A percentile compares a stretch with the other conserved stretches of the same genome.
phyloP scores from a whole-genome alignment of 306 rosid species.

The Morella rubra region DNA sequence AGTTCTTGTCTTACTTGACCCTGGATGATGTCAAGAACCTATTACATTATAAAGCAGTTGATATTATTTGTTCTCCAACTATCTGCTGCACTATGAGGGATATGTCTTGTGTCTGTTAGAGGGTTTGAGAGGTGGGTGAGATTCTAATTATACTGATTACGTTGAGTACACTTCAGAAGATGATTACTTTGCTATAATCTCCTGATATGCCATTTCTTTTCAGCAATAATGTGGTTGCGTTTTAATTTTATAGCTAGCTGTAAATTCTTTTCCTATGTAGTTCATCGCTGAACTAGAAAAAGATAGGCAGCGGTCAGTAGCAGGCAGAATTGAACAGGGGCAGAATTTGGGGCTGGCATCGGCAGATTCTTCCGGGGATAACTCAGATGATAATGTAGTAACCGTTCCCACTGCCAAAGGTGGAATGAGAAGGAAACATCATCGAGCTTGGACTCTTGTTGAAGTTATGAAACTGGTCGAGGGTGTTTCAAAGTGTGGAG shows the following conservation, averaged over 20 bases:
- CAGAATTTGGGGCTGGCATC: constrained; percentile 43
- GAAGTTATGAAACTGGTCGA: constrained; percentile 88
- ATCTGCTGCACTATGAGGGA: neutral
- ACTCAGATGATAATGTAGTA: constrained; percentile 47
- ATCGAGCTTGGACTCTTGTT: constrained; percentile 91
- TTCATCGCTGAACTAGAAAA: constrained; percentile 46
- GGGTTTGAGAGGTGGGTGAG: neutral
- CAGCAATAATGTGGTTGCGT: neutral
- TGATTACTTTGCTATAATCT: neutral
- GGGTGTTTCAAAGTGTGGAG: constrained; percentile 87
- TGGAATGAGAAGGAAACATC: constrained; percentile 93
- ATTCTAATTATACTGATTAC: neutral
- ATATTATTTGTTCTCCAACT: neutral
- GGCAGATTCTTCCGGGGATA: constrained; percentile 44
- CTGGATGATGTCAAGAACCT: neutral
- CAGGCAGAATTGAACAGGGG: constrained; percentile 36
- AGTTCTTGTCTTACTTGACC: neutral
- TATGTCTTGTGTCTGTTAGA: neutral
- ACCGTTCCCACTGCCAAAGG: constrained; percentile 75
- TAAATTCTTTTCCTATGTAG: constrained; percentile 34
- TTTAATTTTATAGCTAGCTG: constrained; percentile 18
- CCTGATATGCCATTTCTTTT: neutral
- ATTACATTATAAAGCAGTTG: neutral
- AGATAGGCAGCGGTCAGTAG: constrained; percentile 39
- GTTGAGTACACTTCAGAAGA: neutral